Percentiles rank a stretch among this genome's conserved stretches.
phyloP scores from a whole-genome alignment of 2,329 filamentous ascomycete genomes.

The Sporothrix pseudoabietina region DNA sequence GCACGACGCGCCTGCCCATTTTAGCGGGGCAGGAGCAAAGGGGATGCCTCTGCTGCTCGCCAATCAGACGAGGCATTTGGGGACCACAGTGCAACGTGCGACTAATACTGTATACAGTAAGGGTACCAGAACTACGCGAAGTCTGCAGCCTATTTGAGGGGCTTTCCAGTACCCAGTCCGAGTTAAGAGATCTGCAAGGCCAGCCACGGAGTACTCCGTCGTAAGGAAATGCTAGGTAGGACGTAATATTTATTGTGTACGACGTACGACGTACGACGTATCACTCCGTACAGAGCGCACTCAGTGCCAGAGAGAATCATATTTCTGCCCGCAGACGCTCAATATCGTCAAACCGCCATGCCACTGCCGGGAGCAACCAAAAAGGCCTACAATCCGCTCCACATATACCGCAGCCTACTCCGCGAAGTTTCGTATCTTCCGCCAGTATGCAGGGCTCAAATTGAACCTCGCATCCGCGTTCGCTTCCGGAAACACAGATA shows the following conservation, averaged over 20 bases:
- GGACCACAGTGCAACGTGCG: neutral
- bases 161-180: neutral
- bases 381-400: conserved; percentile 41
- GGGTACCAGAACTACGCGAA: neutral
- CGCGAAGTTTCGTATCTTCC: conserved; percentile 64
- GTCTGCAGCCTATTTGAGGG: neutral
- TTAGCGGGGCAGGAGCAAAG: conserved; percentile 25
- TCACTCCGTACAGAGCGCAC: neutral
- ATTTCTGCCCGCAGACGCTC: neutral
- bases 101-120: neutral
- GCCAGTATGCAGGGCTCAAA: conserved; percentile 50
- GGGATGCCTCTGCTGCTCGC: neutral
- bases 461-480: conserved; percentile 48
- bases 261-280: no score
- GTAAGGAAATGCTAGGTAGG: neutral
- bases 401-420: conserved; percentile 61
- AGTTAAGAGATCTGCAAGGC: neutral
- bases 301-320: neutral
- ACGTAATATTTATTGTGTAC: no score
- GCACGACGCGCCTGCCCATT: conserved; percentile 33
- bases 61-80: conserved; percentile 1
- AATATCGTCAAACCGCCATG: conserved; percentile 8
- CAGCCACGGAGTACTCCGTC: no score
- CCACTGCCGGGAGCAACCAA: neutral
- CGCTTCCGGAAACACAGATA: conserved; percentile 50